Base-by-base conservation (phyloP, 495 filamentous ascomycete genomes). In the Neurospora sp. region DNA sequence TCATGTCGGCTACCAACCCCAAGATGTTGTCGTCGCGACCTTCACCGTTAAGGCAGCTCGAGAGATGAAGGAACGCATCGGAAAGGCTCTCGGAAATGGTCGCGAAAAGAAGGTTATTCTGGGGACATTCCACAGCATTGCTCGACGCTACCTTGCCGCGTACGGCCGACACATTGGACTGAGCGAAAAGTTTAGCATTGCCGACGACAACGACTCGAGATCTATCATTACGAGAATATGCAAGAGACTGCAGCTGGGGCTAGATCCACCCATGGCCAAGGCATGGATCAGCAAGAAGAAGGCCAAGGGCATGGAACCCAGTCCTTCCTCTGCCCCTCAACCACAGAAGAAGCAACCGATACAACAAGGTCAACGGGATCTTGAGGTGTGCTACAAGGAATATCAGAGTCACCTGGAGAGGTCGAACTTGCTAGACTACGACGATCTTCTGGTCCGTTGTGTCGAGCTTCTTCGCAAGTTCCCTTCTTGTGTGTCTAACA, bases 41-140 rank as follows among this genome's bases (percentile, higher is more conserved):
- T 99, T 99, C 79, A 99, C 96, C 3, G 93, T 97, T 79, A 99
- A 98, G 81, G 96, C 96, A 5, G 93, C 96, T 20, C 89, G 92
- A 20, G 96, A 99, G 82, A 99, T 99, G 96, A 93, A 93, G 73
- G 89, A 93, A 77, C 88, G 96, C 35, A 90, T 99, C 41, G 89
- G 90, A 0, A 89, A 88, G 73, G 85, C 96, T 14, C 85, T 98
- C 22, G 94, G 94, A 4, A 88, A 92, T 75, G 91, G 89, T 3
- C 81, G 91, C 38, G 93, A 95, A 81, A 90, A 86, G 66, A 91
- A 90, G 75, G 82, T 99, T 72, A 87, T 97, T 48, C 84, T 99
- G 14, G 96, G 96, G 16, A 99, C 96, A 11, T 99, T 99, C 76
- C 96, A 99, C 82, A 96, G 94, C 68, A 93, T 99, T 73, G 91